phyloP scores from a whole-genome alignment of 2,329 filamentous ascomycete species.

The Curvularia lunata region DNA sequence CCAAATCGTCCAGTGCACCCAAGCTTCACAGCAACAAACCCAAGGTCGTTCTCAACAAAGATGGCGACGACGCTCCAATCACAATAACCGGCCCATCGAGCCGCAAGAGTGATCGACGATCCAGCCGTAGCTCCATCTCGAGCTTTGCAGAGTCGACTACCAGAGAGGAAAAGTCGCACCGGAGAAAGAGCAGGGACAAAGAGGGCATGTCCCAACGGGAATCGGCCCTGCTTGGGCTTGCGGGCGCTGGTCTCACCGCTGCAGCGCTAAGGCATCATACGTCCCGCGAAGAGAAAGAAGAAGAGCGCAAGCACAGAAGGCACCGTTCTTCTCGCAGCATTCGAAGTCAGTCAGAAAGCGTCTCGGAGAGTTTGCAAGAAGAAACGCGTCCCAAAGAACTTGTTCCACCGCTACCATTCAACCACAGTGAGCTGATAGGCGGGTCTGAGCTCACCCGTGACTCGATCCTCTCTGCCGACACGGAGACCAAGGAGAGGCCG shows the following conservation, averaged over 20 bases:
- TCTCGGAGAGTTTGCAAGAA: slow-evolving; percentile 61
- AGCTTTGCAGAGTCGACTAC: slow-evolving; percentile 43
- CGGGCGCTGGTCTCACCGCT: slow-evolving; percentile 64
- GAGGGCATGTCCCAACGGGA: slow-evolving; percentile 56
- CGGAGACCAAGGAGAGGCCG: slow-evolving; percentile 65
- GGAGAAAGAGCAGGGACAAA: slow-evolving; percentile 61
- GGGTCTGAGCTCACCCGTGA: slow-evolving; percentile 86
- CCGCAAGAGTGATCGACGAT: slow-evolving; percentile 59
- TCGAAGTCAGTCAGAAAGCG: slow-evolving; percentile 59
- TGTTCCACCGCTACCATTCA: slow-evolving; percentile 80
- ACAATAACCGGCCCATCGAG: slow-evolving; percentile 63
- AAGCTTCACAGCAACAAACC: slow-evolving; percentile 63
- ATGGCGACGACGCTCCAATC: slow-evolving; percentile 64
- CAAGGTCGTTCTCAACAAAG: slow-evolving; percentile 65
- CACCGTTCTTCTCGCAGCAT: slow-evolving; percentile 59
- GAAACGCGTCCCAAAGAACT: slow-evolving; percentile 56
- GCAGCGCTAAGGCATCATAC: slow-evolving; percentile 69
- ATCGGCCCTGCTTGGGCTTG: slow-evolving; percentile 60
- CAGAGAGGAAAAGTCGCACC: slow-evolving; percentile 54
- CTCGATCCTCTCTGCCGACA: slow-evolving; percentile 83
- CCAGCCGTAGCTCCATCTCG: slow-evolving; percentile 59
- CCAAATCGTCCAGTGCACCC: slow-evolving; percentile 67
- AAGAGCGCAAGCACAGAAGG: slow-evolving; percentile 52
- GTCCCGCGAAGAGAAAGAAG: slow-evolving; percentile 60
- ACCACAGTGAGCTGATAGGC: slow-evolving; percentile 79